These are phyloP conservation scores for Adenanthera pavonina DNA, from an alignment of 306 rosid genomes.

Conservation along the genomic window DNA sequence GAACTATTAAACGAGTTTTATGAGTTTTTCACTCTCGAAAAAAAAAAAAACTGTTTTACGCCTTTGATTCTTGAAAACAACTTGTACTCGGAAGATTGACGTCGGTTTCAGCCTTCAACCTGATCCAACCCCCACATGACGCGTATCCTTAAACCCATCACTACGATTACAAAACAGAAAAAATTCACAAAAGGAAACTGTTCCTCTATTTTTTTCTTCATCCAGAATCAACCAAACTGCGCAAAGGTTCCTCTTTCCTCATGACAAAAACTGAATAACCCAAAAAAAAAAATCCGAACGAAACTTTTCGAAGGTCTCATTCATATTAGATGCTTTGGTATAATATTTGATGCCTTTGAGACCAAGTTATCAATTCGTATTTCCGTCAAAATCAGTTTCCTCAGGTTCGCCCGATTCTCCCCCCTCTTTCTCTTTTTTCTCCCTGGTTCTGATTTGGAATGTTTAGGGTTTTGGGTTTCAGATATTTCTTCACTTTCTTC, in stretches of 20 bases:
- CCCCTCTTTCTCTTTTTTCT: not conserved
- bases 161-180: not conserved
- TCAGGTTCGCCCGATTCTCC: slow-evolving; percentile 48
- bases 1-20: too few species aligned
- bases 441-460: slow-evolving; percentile 24
- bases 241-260: not conserved
- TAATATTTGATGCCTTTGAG: slow-evolving; percentile 37
- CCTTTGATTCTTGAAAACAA: too few species aligned
- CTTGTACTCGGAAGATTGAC: not conserved
- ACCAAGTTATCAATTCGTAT: slow-evolving; percentile 10
- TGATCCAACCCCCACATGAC: not conserved
- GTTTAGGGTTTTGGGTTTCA: slow-evolving; percentile 62
- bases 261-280: slow-evolving; percentile 23
- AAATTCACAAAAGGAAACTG: not conserved
- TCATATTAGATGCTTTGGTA: slow-evolving; percentile 1
- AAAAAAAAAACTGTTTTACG: too few species aligned
- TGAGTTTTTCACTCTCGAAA: too few species aligned
- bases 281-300: not conserved
- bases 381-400: slow-evolving; percentile 43
- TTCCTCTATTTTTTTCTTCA: slow-evolving; percentile 35
- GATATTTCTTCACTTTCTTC: slow-evolving; percentile 34
- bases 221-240: slow-evolving; percentile 39
- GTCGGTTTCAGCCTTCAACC: not conserved
- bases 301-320: not conserved
- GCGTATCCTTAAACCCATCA: slow-evolving; percentile 25